Conservation (phyloP, 2,329 filamentous ascomycete genomes). For the Cladosporium sp. region DNA sequence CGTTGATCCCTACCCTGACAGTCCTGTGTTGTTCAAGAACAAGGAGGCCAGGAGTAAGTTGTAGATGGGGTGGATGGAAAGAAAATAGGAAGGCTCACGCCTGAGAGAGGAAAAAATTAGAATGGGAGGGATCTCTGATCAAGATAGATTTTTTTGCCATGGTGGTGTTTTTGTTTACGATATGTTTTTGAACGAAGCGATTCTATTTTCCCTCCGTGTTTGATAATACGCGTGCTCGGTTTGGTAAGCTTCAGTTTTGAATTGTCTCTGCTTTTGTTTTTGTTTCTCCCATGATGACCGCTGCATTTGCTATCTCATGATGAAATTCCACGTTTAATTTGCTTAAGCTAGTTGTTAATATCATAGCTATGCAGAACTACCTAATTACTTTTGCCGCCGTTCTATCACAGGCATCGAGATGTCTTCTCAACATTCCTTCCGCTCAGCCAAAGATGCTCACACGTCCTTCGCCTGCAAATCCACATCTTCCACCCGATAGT, state of each 20-base stretch:
- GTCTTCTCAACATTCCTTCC: too few relatives aligned
- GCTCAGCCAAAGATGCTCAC: not conserved
- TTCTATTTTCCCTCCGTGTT: not conserved
- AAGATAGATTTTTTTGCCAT: not conserved
- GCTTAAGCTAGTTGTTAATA: not conserved
- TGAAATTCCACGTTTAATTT: not conserved
- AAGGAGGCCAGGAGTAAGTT: constrained; percentile 49
- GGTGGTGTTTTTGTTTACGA: not conserved
- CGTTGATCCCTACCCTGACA: constrained; percentile 71
- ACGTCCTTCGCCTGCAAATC: constrained; percentile 40
- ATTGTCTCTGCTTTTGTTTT: too few relatives aligned
- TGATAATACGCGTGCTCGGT: not conserved
- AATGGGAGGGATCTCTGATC: not conserved
- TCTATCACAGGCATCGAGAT: too few relatives aligned
- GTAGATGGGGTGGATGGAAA: constrained; percentile 2
- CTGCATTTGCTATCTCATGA: too few relatives aligned
- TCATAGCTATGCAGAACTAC: not conserved
- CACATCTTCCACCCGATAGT: constrained; percentile 73
- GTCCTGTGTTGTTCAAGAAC: constrained; percentile 61
- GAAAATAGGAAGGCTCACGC: constrained; percentile 8
- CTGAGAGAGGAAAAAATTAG: not conserved
- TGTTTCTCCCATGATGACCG: too few relatives aligned
- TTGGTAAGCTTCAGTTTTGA: too few relatives aligned
- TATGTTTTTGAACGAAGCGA: not conserved
- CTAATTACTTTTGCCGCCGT: not conserved